Evolutionary conservation across 257 asterid species (phyloP).

Genomic region (Solanum arcanum): DNA sequence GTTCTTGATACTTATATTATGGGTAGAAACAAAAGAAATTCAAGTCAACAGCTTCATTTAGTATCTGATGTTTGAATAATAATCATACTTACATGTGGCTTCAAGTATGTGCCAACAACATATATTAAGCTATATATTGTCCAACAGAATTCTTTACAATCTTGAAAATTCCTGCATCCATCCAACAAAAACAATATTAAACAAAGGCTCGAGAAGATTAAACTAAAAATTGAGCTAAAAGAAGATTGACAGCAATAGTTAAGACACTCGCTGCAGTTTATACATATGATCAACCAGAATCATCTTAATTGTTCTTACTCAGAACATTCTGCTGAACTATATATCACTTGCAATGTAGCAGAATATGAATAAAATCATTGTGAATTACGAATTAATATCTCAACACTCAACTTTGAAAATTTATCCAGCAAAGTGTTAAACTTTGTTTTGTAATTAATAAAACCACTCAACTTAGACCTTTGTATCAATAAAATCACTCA

Average conservation of each 20-base stretch:
- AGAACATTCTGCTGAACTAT: neutral
- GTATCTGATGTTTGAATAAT: neutral
- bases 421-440: neutral
- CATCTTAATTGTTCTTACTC: neutral
- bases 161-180: constrained; percentile 61
- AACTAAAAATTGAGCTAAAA: neutral
- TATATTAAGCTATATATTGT: constrained; percentile 47
- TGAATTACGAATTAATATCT: neutral
- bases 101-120: constrained; percentile 75
- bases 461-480: neutral
- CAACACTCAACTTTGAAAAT: neutral
- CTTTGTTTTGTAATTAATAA: neutral
- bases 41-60: neutral
- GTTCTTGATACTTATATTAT: neutral
- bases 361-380: neutral
- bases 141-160: constrained; percentile 60
- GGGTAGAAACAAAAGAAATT: neutral
- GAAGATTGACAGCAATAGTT: neutral
- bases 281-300: neutral
- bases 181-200: constrained; percentile 6
- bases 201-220: neutral
- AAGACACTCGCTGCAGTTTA: neutral
- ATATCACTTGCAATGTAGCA: neutral
- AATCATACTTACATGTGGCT: constrained; percentile 84
- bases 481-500: neutral